These are phyloP conservation scores for Psilocybe azurescens DNA, from an alignment of 768 basidiomycete genomes.

Conservation along the genomic window DNA sequence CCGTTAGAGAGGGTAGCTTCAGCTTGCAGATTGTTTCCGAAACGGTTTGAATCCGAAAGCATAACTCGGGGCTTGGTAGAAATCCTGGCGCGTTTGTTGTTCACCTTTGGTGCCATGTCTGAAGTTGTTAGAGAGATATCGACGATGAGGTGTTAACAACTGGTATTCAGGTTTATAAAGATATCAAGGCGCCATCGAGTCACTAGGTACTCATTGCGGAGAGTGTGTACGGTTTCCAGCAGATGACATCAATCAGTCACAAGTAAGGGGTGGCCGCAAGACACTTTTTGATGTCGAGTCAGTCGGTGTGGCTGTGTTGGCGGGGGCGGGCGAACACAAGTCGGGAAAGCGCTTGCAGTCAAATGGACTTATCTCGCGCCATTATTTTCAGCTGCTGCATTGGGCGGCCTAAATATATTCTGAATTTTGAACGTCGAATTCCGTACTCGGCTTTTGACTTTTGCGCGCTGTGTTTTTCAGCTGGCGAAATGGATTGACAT, in stretches of 20 bases:
- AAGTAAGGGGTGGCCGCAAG: too few relatives aligned
- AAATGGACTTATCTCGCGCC: not conserved
- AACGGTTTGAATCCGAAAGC: constrained; percentile 8
- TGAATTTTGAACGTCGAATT: too few relatives aligned
- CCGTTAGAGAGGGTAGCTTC: not conserved
- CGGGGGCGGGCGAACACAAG: not conserved
- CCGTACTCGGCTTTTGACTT: too few relatives aligned
- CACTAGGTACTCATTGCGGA: not conserved
- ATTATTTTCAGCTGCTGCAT: not conserved
- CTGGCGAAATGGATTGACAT: too few relatives aligned
- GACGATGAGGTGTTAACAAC: not conserved
- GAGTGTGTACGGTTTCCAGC: too few relatives aligned
- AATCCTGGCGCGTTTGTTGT: constrained; percentile 4
- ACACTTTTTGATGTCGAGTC: too few relatives aligned
- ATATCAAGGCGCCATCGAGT: not conserved
- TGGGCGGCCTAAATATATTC: too few relatives aligned
- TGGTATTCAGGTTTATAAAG: not conserved
- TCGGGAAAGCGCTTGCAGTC: too few relatives aligned
- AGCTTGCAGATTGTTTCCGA: constrained; percentile 9
- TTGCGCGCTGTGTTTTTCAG: too few relatives aligned
- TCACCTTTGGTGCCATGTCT: not conserved
- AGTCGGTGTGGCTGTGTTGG: not conserved
- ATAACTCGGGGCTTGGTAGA: constrained; percentile 4
- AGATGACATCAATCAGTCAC: too few relatives aligned
- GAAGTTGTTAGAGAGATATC: not conserved